phyloP scores from a whole-genome alignment of 306 rosid species.

The Pterocarpus santalinus region DNA sequence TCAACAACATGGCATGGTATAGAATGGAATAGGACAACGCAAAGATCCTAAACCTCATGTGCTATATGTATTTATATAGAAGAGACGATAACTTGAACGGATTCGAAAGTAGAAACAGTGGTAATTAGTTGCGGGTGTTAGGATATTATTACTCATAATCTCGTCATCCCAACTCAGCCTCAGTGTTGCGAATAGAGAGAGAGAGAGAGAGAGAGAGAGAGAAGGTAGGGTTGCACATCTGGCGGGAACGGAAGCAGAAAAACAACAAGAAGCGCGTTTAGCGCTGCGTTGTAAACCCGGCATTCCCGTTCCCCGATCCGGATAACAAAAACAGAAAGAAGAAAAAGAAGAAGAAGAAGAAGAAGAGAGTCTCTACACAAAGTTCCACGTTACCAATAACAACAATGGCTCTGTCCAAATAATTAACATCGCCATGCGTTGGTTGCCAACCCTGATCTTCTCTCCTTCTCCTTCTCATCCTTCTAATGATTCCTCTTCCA shows the following conservation, averaged over 20 bases:
- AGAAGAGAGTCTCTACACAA: not conserved
- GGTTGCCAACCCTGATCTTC: conserved; percentile 71
- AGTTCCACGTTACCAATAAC: not conserved
- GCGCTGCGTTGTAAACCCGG: not conserved
- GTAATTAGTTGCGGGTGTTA: too few species aligned
- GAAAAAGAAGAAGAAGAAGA: not conserved
- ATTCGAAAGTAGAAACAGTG: too few species aligned
- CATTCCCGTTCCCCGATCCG: not conserved
- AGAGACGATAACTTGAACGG: too few species aligned
- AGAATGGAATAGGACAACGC: too few species aligned
- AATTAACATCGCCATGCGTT: conserved; percentile 62
- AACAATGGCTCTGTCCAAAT: not conserved
- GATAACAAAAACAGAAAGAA: not conserved
- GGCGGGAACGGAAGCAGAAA: not conserved
- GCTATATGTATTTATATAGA: too few species aligned
- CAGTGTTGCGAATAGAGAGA: too few species aligned
- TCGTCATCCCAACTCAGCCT: not conserved
- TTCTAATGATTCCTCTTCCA: too few species aligned
- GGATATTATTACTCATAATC: too few species aligned
- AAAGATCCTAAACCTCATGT: too few species aligned
- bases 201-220: too few species aligned
- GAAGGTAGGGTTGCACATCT: not conserved
- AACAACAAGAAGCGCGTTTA: not conserved
- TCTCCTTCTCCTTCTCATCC: conserved; percentile 48
- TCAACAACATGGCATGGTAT: too few species aligned